Percentiles rank a stretch among this genome's conserved stretches.
Evolutionary conservation across 306 rosid genomes (phyloP).

Genomic region (Ceratonia siliqua): DNA sequence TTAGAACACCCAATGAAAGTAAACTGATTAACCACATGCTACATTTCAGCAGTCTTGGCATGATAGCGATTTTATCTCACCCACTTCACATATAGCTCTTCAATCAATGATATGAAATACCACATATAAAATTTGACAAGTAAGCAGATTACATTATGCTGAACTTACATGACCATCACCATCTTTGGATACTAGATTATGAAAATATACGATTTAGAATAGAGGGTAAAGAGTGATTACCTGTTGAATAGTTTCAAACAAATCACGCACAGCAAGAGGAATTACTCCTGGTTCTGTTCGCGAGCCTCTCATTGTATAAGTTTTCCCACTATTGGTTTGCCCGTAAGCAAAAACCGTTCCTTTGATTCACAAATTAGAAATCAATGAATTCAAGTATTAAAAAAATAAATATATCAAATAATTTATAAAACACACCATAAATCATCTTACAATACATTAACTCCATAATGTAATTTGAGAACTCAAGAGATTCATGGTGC

Average conservation of each 20-base stretch:
- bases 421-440: not conserved
- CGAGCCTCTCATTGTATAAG: constrained; percentile 88
- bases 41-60: not conserved
- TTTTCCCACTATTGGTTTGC: constrained; percentile 96
- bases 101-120: constrained; percentile 9
- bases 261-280: constrained; percentile 76
- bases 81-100: constrained; percentile 1
- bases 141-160: not conserved
- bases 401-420: not conserved
- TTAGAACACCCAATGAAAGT: not conserved
- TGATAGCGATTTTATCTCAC: not conserved
- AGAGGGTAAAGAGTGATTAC: constrained; percentile 34
- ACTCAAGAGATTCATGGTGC: not conserved
- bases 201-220: not conserved
- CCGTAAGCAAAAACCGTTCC: constrained; percentile 98
- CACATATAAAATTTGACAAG: not conserved
- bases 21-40: not conserved
- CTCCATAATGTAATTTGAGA: not conserved
- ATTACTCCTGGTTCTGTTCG: constrained; percentile 79
- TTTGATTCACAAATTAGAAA: constrained; percentile 35
- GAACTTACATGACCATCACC: not conserved
- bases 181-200: not conserved
- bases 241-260: constrained; percentile 67
- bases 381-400: not conserved
- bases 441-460: not conserved